These are phyloP conservation scores for Sungouiella thailandica DNA, from an alignment of 805 yeast genomes.

Conservation along the genomic window DNA sequence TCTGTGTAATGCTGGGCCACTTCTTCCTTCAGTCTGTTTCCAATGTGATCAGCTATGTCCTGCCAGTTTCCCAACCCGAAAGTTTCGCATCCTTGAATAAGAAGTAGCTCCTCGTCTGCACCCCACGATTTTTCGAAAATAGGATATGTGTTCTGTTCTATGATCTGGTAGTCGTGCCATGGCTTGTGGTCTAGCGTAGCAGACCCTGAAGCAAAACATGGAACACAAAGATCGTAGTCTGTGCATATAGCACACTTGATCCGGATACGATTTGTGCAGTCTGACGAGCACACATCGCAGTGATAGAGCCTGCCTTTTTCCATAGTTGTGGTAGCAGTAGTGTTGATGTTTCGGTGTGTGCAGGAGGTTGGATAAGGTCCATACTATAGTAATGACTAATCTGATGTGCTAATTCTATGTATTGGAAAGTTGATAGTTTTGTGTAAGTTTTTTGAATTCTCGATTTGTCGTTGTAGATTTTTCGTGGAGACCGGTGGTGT, in stretches of 20 bases:
- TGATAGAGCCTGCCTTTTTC: constrained; percentile 52
- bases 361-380: too few species aligned
- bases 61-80: constrained; percentile 97
- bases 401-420: too few species aligned
- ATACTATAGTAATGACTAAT: too few species aligned
- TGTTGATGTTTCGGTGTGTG: too few species aligned
- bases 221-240: constrained; percentile 96
- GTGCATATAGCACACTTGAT: constrained; percentile 88
- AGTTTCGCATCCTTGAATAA: constrained; percentile 89
- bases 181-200: constrained; percentile 86
- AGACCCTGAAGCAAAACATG: constrained; percentile 86
- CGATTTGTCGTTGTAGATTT: too few species aligned
- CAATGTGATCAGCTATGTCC: constrained; percentile 94
- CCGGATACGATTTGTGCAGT: constrained; percentile 88
- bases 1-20: constrained; percentile 78
- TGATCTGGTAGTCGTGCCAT: constrained; percentile 84
- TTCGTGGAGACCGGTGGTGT: too few species aligned
- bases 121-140: constrained; percentile 92
- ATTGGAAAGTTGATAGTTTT: too few species aligned
- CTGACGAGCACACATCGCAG: constrained; percentile 96
- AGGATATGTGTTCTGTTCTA: constrained; percentile 94
- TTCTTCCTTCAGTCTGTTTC: constrained; percentile 87
- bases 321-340: constrained; percentile 19
- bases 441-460: too few species aligned
- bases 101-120: constrained; percentile 89